A percentile compares a stretch with the other conserved stretches of the same genome.
These are phyloP conservation scores for Grosmannia serpens DNA, from an alignment of 2,329 filamentous ascomycete species.

Conservation along the genomic window DNA sequence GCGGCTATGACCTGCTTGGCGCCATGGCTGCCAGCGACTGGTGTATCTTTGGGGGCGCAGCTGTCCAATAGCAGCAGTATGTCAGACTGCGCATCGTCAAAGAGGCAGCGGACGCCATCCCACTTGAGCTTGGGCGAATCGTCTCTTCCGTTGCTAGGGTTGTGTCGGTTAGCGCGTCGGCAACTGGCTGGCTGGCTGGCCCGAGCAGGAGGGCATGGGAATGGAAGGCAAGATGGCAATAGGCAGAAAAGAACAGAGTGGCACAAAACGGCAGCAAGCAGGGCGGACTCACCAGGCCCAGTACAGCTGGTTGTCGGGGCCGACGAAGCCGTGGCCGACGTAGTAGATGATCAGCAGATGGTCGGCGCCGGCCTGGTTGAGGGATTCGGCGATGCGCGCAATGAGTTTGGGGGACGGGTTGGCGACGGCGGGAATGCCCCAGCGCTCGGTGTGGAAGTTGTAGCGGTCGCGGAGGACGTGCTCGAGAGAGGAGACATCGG, in stretches of 20 bases:
- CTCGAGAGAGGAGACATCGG: conserved; percentile 43
- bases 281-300: conserved; percentile 49
- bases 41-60: conserved; percentile 42
- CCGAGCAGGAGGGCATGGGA: neutral
- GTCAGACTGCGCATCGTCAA: conserved; percentile 52
- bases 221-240: neutral
- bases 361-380: conserved; percentile 45
- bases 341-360: conserved; percentile 56
- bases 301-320: conserved; percentile 49
- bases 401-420: conserved; percentile 51
- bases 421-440: conserved; percentile 46
- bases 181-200: neutral
- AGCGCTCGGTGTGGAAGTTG: conserved; percentile 48
- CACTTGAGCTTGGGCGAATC: conserved; percentile 52
- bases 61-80: conserved; percentile 52
- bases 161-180: conserved; percentile 13
- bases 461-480: conserved; percentile 48
- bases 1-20: conserved; percentile 53
- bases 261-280: neutral
- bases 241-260: conserved; percentile 4
- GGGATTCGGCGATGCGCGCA: conserved; percentile 47
- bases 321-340: conserved; percentile 47
- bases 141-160: conserved; percentile 39
- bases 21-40: conserved; percentile 39
- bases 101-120: conserved; percentile 49